Evolutionary conservation across 768 basidiomycete species (phyloP).

Genomic region (Tubosaeta brunneosetosa): DNA sequence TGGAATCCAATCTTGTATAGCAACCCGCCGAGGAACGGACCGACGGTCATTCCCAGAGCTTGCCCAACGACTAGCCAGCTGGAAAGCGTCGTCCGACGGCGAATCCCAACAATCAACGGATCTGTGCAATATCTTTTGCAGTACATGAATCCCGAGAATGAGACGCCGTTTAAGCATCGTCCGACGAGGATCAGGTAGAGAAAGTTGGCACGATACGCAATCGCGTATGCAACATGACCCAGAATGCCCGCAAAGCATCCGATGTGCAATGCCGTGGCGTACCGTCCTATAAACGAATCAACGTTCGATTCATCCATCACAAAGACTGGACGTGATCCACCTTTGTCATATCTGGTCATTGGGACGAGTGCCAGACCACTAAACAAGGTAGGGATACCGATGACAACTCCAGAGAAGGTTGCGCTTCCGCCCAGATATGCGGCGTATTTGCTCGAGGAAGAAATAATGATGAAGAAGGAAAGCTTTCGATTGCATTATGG

Average conservation of each 20-base stretch:
- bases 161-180: constrained; percentile 58
- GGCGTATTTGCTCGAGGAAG: constrained; percentile 61
- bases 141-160: constrained; percentile 65
- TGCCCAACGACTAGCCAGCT: constrained; percentile 62
- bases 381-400: constrained; percentile 64
- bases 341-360: constrained; percentile 51
- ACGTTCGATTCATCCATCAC: neutral
- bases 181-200: constrained; percentile 69
- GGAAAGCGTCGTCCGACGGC: constrained; percentile 57
- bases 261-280: constrained; percentile 50
- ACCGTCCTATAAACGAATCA: constrained; percentile 41
- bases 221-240: constrained; percentile 56
- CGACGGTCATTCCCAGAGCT: constrained; percentile 55
- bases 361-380: constrained; percentile 56
- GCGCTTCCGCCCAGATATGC: constrained; percentile 59
- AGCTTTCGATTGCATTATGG: constrained; percentile 34
- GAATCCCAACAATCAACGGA: constrained; percentile 59
- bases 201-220: constrained; percentile 54
- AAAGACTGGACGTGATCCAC: constrained; percentile 27
- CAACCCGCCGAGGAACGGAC: constrained; percentile 60
- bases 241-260: constrained; percentile 49
- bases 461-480: constrained; percentile 66
- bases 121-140: constrained; percentile 65
- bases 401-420: constrained; percentile 63
- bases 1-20: constrained; percentile 57